Evolutionary conservation across 768 basidiomycete genomes (phyloP), one percentile per base, ranked within the genome.

Genomic region (Clavulina sp.): DNA sequence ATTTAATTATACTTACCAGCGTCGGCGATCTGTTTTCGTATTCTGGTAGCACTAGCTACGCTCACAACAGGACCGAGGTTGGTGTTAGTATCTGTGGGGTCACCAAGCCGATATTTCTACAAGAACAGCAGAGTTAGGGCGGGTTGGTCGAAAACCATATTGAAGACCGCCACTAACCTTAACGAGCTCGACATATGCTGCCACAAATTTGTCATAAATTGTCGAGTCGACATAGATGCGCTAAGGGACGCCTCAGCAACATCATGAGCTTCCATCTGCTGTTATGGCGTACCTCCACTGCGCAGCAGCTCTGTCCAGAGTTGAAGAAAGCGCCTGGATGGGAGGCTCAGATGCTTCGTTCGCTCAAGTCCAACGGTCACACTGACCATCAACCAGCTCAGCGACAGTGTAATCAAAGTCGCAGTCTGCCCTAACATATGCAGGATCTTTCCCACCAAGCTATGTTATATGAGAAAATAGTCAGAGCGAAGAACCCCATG

Each of bases 401-500:
- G 76, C 73, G 9, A 78, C 80, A 0, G 89, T 82, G 59, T 83
- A 96, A 7, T 76, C 74, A 1, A 95, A 60, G 65, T 95, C 78
- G 0, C 84, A 88, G 63, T 96, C 93, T 2, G 75, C 66, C 23
- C 89, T 70, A 4, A 99, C 91, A 60, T 96, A 99, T 2, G 93
- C 95, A 2, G 95, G 89, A 61, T 99, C 95, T 65, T 99, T 97
- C 1, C 95, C 95, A 1, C 95, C 95, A 16, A 99, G 77, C 84
- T 88, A 52, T 4, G 57, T 19, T 48, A 48, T 7, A 44, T n/a
- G 21, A 21, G 19, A 32, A 36, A 33, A 30, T 28, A 51, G 24
- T 23, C 1, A 18, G 9, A 46, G 43, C 24, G 43, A 23, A 46
- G 13, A 46, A 46, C 19, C 18, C 50, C 6, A 43, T 1, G 36